Evolutionary conservation across 2,329 filamentous ascomycete species (phyloP), one percentile per base, ranked within the genome.

Genomic region (Parastagonospora nodorum): DNA sequence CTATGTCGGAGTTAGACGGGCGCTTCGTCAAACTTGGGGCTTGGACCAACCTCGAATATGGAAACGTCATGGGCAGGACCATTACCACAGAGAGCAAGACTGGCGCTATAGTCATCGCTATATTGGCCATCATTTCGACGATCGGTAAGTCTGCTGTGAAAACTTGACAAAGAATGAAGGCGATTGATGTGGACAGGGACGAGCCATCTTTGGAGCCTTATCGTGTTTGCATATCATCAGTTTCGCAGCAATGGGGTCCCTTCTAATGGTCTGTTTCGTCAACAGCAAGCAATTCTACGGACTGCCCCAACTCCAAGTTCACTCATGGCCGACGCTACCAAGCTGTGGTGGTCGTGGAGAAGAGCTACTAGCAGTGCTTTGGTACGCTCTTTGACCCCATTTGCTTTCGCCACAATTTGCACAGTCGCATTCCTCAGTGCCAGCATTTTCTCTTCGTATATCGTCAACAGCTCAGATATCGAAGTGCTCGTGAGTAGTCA

Each of bases 361-460:
- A 37, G 14, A 1, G 50, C 39, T 38, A 44, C 46, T 4, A 27
- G 48, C 1, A 27, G 42, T 5, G 30, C 55, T 4, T 30, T 61
- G 0, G 41, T 48, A 1, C 50, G 53, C 5, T 59, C 53, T 1
- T 38, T 58, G 2, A 10, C 46, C 5, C 48, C 48, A 4, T 10
- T 51, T 10, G 10, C 55, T 4, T 14, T 56, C 10, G 53, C 51
- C 9, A 1, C 55, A 2, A 30, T 51, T 4, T 58, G 56, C 37
- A n/a, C 38, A 29, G 32, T 31, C 5, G 49, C n/a, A 15, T 51
- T 45, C 2, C 33, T 62, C 1, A 45, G 44, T 2, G 51, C 50
- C 2, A 48, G 60, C 45, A 38, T 60, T 2, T 63, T 60, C 33
- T 63, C 61, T 0, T 64, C 61, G 2, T 54, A 50, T 14, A 28